Percentiles rank a stretch among this genome's conserved stretches.
Conservation (phyloP, 495 filamentous ascomycete genomes). For the Neurospora africana region DNA sequence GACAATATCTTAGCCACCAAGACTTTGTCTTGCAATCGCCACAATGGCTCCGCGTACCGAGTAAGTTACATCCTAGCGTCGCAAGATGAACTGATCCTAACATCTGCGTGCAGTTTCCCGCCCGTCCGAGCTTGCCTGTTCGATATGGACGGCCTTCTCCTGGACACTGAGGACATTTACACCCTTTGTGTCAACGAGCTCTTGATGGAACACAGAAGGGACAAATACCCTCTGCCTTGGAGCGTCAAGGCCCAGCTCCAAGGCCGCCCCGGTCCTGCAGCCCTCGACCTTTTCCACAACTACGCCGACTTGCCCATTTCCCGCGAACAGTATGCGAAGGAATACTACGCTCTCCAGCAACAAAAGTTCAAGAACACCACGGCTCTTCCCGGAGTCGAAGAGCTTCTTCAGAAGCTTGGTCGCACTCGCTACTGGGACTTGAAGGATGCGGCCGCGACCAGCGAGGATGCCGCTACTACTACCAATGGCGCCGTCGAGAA, state of each 20-base stretch:
- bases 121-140: conserved; percentile 89
- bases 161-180: conserved; percentile 92
- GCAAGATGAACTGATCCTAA: conserved; percentile 7
- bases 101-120: conserved; percentile 44
- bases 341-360: conserved; percentile 50
- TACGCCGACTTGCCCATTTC: conserved; percentile 85
- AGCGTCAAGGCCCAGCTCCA: conserved; percentile 88
- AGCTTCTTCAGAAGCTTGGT: conserved; percentile 49
- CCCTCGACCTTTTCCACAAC: conserved; percentile 39
- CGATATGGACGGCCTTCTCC: conserved; percentile 94
- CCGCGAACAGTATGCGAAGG: conserved; percentile 48
- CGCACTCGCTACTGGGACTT: conserved; percentile 35
- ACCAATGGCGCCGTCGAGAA: neutral
- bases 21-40: neutral
- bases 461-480: neutral
- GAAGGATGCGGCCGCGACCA: conserved; percentile 2
- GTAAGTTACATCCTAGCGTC: conserved; percentile 19
- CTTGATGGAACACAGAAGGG: conserved; percentile 60
- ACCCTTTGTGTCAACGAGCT: conserved; percentile 72
- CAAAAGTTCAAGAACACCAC: conserved; percentile 61
- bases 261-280: conserved; percentile 73
- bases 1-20: neutral
- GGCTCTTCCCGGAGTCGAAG: conserved; percentile 68
- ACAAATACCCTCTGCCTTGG: conserved; percentile 79
- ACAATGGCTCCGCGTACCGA: conserved; percentile 33